Evolutionary conservation across 805 yeast species (phyloP).

Genomic region (Schwanniomyces polymorphus): DNA sequence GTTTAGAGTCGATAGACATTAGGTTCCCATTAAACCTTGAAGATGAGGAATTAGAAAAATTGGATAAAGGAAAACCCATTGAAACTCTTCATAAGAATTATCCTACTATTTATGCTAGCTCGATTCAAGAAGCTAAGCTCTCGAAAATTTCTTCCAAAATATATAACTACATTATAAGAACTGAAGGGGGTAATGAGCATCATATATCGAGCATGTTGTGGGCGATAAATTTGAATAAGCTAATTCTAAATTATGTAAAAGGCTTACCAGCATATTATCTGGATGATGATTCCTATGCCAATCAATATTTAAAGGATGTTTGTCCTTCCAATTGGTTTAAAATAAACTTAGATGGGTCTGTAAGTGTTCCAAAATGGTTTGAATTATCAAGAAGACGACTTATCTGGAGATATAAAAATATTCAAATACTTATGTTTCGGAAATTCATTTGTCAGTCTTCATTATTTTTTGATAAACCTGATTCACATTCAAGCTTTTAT

Average conservation of each 20-base stretch:
- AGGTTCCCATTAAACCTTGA: slow-evolving; percentile 50
- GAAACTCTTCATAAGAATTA: slow-evolving; percentile 11
- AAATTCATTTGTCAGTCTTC: slow-evolving; percentile 58
- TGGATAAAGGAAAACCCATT: slow-evolving; percentile 12
- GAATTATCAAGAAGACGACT: slow-evolving; percentile 52
- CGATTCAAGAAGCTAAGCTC: slow-evolving; percentile 55
- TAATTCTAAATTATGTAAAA: slow-evolving; percentile 37
- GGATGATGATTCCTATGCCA: slow-evolving; percentile 31
- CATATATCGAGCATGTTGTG: not conserved
- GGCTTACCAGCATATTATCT: slow-evolving; percentile 49
- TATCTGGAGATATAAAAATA: slow-evolving; percentile 58
- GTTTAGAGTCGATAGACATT: slow-evolving; percentile 46
- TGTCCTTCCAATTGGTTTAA: slow-evolving; percentile 16
- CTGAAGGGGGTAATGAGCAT: not conserved
- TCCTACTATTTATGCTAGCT: slow-evolving; percentile 60
- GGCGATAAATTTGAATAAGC: slow-evolving; percentile 41
- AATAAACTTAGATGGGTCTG: slow-evolving; percentile 5
- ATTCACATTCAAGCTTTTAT: not conserved
- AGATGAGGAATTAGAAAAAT: slow-evolving; percentile 36
- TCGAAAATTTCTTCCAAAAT: slow-evolving; percentile 35
- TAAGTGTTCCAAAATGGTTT: slow-evolving; percentile 50
- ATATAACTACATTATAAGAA: not conserved
- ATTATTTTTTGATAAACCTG: slow-evolving; percentile 34
- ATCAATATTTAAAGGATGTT: slow-evolving; percentile 16
- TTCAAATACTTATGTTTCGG: slow-evolving; percentile 55